Base-by-base conservation (phyloP, 1,284 basidiomycete species). In the Leccinum colubrinum region DNA sequence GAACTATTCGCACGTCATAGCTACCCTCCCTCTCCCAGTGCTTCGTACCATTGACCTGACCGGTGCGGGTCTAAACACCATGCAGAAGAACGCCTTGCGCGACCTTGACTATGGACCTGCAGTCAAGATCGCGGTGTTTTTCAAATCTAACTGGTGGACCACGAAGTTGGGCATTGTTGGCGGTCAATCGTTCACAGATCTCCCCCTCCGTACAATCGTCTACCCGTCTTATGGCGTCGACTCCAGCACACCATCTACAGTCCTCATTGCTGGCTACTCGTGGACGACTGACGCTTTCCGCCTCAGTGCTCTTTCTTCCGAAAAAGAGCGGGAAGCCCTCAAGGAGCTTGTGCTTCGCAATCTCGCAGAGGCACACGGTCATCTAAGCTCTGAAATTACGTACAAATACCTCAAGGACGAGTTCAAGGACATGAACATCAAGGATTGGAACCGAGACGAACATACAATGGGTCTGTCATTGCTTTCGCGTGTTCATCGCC, bases 121-220 rank as follows among this genome's bases (percentile, higher is more conserved):
- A 0, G 11, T 51, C 65, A 79, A 79, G 62, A 67, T 79, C 37
- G 77, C 69, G 2, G 37, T 79, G n/a, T 71, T 72, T 25, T 79
- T 79, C 67, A 71, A 68, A 55, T 69, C 69, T 3, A 62, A 71
- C 22, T 80, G 77, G 71, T 79, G 79, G 78, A 72, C 74, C 53
- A 63, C 63, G 14, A 56, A 60, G 22, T 9, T 65, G 11, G 56
- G 66, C 15, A 70, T 70, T 3, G 12, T 66, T 2, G 77, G 77
- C 6, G 77, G 78, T 1, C 76, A 77, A 61, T 69, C 76, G 6
- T 69, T 64, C 17, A 79, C 76, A 1, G 77, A 80, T 59, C 69
- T 77, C 2, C 73, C 76, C 2, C 20, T 22, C 20, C 20, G 20
- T 22, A 22, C 20, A 22, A 22, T 79, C 41, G 73, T 79, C 4